These are phyloP conservation scores for Uronychia binucleata DNA, from an alignment of 73 alveolate genomes.

Conservation along the genomic window DNA sequence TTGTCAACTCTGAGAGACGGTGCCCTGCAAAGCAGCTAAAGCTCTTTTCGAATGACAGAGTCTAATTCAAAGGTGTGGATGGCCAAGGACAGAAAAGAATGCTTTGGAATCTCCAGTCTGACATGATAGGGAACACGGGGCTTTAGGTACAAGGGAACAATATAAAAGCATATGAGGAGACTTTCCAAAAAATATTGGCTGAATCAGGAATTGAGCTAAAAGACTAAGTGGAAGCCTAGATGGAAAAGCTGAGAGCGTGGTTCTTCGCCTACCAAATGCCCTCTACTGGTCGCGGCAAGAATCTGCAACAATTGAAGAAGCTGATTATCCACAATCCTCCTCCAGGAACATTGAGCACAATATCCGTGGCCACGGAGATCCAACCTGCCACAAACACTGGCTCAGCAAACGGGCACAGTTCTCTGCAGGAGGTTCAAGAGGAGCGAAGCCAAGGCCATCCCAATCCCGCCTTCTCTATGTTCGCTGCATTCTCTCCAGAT, in stretches of 20 bases:
- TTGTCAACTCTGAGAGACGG: not conserved
- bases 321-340: not conserved
- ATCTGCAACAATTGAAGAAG: not conserved
- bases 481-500: not conserved
- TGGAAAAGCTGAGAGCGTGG: not conserved
- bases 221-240: too few relatives aligned
- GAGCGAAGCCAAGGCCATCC: not conserved
- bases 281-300: not conserved
- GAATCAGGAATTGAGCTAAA: not conserved
- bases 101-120: too few relatives aligned
- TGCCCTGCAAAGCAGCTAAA: not conserved
- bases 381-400: not conserved
- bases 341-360: not conserved
- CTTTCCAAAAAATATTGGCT: not conserved
- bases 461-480: not conserved
- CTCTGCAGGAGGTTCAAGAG: too few relatives aligned
- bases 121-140: too few relatives aligned
- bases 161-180: not conserved
- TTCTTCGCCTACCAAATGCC: not conserved
- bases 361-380: not conserved
- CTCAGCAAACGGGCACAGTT: not conserved
- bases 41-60: not conserved
- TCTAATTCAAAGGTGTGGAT: not conserved
- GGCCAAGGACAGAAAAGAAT: too few relatives aligned
- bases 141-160: not conserved